phyloP scores from a whole-genome alignment of 2,329 filamentous ascomycete genomes.

The Trichoderma koningiopsis region DNA sequence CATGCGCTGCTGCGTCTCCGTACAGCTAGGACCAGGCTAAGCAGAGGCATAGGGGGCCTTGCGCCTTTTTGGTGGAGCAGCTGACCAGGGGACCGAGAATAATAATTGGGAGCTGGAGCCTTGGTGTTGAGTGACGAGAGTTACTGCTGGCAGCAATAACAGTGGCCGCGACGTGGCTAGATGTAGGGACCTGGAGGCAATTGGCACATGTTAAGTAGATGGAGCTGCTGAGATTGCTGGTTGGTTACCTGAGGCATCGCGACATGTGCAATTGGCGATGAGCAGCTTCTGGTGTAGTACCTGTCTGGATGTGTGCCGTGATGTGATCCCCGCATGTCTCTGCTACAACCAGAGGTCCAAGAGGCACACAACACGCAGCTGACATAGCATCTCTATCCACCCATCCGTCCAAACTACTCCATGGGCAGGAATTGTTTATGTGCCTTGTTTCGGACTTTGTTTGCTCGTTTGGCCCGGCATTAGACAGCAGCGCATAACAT shows the following conservation, averaged over 20 bases:
- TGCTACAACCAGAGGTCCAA: neutral
- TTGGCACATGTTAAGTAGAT: neutral
- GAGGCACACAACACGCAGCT: neutral
- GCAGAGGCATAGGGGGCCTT: conserved; percentile 9
- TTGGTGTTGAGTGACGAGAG: neutral
- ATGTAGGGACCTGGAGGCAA: neutral
- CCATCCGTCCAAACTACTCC: neutral
- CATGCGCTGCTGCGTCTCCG: neutral
- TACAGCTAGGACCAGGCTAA: conserved; percentile 18
- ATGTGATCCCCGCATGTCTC: conserved; percentile 4
- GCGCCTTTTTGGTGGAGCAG: conserved; percentile 7
- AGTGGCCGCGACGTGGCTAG: neutral
- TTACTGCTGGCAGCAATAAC: neutral
- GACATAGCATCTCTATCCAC: neutral
- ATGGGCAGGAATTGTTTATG: neutral
- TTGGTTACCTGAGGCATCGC: neutral
- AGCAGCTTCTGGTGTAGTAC: neutral
- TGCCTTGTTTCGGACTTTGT: neutral
- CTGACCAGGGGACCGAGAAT: conserved; percentile 7
- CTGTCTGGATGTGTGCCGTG: neutral
- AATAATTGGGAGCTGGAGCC: neutral
- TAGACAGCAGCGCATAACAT: neutral
- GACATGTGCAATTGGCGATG: neutral
- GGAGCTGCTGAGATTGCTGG: neutral
- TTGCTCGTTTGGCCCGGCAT: neutral